A percentile compares a stretch with the other conserved stretches of the same genome.
Evolutionary conservation across 148 eudicot species (phyloP).

Genomic region (Rhododendron molle): DNA sequence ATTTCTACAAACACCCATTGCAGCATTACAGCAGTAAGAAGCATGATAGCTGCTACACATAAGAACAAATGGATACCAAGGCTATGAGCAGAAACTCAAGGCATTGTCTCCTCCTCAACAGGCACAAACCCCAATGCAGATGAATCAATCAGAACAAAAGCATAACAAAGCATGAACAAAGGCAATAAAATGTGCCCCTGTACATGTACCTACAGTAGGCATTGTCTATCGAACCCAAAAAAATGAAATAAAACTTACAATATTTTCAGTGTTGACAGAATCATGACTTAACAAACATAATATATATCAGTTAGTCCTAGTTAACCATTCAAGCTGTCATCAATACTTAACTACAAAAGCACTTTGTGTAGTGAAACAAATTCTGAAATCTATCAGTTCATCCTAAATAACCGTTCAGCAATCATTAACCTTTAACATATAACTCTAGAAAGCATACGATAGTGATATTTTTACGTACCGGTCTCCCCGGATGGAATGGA

Average conservation of each 20-base stretch:
- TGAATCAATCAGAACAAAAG: background rate
- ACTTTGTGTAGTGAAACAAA: background rate
- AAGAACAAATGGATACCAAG: background rate
- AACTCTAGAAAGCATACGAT: background rate
- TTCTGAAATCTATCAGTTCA: background rate
- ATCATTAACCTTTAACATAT: background rate
- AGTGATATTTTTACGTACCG: conserved; percentile 36
- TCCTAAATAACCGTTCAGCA: background rate
- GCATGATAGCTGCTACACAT: background rate
- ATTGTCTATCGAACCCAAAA: background rate
- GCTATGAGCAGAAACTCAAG: background rate
- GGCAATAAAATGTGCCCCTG: background rate
- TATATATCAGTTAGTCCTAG: background rate
- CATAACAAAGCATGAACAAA: background rate
- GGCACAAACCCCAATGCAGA: background rate
- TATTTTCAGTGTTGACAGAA: background rate
- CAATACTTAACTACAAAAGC: background rate
- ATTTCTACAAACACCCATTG: background rate
- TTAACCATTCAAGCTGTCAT: background rate
- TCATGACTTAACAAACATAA: background rate
- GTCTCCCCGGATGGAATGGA: conserved; percentile 95
- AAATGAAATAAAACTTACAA: background rate
- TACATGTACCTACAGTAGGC: background rate
- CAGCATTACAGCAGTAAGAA: background rate
- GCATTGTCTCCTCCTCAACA: background rate